Percentiles rank a stretch among this genome's conserved stretches.
These are phyloP conservation scores for Lupinus albus DNA, from an alignment of 306 rosid species.

Conservation along the genomic window DNA sequence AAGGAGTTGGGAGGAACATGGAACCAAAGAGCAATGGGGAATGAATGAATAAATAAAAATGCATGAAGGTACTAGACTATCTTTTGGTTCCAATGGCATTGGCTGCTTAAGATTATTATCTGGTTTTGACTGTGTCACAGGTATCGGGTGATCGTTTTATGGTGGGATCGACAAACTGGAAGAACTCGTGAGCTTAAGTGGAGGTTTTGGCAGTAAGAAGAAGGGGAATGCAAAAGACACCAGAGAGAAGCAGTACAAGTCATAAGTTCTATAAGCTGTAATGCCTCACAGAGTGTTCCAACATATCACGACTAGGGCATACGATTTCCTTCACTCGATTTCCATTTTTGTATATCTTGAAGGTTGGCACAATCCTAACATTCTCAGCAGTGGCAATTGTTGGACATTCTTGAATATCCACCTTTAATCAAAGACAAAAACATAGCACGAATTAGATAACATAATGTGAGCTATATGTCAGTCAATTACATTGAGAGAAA, in stretches of 20 bases:
- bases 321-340: constrained; percentile 78
- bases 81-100: constrained; percentile 63
- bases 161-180: constrained; percentile 53
- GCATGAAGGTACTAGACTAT: constrained; percentile 64
- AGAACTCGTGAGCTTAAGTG: constrained; percentile 45
- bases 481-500: background rate
- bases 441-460: constrained; percentile 31
- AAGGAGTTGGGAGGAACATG: constrained; percentile 52
- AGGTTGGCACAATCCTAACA: constrained; percentile 82
- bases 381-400: constrained; percentile 72
- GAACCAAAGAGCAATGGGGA: constrained; percentile 85
- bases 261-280: constrained; percentile 67
- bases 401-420: constrained; percentile 67
- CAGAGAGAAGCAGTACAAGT: constrained; percentile 42
- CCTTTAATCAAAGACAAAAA: constrained; percentile 54
- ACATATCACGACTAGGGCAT: constrained; percentile 80
- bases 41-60: constrained; percentile 87
- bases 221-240: constrained; percentile 42
- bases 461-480: background rate
- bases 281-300: constrained; percentile 93
- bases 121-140: constrained; percentile 58
- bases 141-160: constrained; percentile 52
- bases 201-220: constrained; percentile 40
- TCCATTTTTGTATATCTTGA: constrained; percentile 96
- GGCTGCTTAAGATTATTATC: constrained; percentile 68